These are phyloP conservation scores for Sindora glabra DNA, from an alignment of 306 rosid species.

Conservation along the genomic window DNA sequence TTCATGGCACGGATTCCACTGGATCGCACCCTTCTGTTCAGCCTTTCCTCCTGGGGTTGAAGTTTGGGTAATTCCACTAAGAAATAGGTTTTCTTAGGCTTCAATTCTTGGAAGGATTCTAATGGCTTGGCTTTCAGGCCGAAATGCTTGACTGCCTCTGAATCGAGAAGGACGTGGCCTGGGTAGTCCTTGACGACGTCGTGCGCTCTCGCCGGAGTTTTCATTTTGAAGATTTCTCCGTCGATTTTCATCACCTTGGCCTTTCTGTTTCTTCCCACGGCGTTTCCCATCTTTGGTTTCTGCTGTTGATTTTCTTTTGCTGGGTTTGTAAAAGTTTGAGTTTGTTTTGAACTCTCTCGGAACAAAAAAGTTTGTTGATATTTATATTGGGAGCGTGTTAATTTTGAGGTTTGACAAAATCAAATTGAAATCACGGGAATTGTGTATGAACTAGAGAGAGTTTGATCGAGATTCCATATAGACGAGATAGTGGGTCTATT, in stretches of 20 bases:
- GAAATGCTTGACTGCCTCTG: conserved; percentile 45
- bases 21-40: conserved; percentile 41
- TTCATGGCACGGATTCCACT: conserved; percentile 42
- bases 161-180: conserved; percentile 48
- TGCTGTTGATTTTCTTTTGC: not conserved
- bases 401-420: conserved; percentile 23
- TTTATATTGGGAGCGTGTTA: conserved; percentile 2
- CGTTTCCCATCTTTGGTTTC: conserved; percentile 54
- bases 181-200: conserved; percentile 62
- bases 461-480: conserved; percentile 14
- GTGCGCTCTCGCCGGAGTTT: conserved; percentile 43
- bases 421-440: conserved; percentile 4
- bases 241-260: conserved; percentile 74
- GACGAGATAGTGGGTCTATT: not conserved
- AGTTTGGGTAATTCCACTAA: conserved; percentile 44
- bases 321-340: not conserved
- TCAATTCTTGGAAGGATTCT: conserved; percentile 44
- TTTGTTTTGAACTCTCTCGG: not conserved
- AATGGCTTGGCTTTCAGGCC: conserved; percentile 69
- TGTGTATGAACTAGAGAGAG: conserved; percentile 29
- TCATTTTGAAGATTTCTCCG: conserved; percentile 63
- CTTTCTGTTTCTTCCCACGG: conserved; percentile 40
- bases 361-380: not conserved
- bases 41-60: conserved; percentile 4
- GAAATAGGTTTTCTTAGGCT: conserved; percentile 54